A percentile compares a stretch with the other conserved stretches of the same genome.
Evolutionary conservation across 2,329 filamentous ascomycete genomes (phyloP).

Genomic region (Thielaviopsis musarum): DNA sequence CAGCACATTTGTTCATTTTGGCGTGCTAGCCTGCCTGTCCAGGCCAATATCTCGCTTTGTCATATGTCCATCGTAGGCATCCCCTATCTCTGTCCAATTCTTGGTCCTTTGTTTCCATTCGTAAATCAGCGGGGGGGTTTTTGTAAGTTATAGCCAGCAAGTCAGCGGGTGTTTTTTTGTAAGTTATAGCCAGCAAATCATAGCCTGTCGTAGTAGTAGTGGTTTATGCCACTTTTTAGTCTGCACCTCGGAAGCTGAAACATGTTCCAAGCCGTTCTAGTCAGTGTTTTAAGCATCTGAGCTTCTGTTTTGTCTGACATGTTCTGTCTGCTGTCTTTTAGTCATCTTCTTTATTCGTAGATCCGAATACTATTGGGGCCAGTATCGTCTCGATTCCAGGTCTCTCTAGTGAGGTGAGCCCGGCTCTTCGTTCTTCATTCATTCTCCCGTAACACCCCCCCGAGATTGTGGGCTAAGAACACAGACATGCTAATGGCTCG

Average conservation of each 20-base stretch:
- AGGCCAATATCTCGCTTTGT: background rate
- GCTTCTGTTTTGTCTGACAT: background rate
- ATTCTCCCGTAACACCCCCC: background rate
- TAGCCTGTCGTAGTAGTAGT: background rate
- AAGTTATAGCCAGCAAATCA: background rate
- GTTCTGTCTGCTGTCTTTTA: too few relatives aligned
- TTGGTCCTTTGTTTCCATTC: background rate
- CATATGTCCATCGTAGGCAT: background rate
- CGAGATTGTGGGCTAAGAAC: background rate
- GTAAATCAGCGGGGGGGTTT: background rate
- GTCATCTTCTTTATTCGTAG: too few relatives aligned
- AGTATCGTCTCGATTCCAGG: too few relatives aligned
- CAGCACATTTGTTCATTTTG: background rate
- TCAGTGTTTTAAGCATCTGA: background rate
- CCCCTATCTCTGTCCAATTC: too few relatives aligned
- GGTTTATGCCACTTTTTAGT: background rate
- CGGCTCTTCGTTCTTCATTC: too few relatives aligned
- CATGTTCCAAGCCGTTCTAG: background rate
- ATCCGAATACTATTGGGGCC: too few relatives aligned
- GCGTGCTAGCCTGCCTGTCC: background rate
- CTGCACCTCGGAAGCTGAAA: background rate
- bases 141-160: too few relatives aligned
- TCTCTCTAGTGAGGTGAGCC: too few relatives aligned
- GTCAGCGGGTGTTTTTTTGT: too few relatives aligned
- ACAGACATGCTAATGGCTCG: background rate